Conservation (phyloP, 371 early-diverging fungal genomes). For the Nosema bombycis region DNA sequence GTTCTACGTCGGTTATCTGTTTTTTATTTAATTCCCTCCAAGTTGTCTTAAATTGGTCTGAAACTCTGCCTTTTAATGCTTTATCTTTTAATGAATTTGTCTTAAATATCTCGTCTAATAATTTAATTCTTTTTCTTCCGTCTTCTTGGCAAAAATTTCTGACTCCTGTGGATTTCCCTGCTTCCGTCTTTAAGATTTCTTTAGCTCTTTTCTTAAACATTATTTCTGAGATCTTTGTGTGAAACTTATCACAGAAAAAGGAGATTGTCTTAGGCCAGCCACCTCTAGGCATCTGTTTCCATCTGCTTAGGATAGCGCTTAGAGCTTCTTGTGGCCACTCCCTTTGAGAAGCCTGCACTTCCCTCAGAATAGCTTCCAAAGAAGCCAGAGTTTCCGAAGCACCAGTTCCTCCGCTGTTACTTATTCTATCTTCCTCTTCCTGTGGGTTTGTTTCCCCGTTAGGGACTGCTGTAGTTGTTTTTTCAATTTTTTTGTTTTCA, state of each 20-base stretch:
- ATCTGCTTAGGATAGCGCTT: conserved; percentile 8
- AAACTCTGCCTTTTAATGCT: background rate
- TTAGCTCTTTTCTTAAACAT: conserved; percentile 4
- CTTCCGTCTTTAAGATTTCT: background rate
- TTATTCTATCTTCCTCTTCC: background rate
- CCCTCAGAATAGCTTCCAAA: background rate
- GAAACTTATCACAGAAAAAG: conserved; percentile 3
- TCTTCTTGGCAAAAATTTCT: background rate
- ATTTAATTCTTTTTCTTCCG: background rate
- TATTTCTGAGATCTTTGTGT: background rate
- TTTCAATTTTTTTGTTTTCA: background rate
- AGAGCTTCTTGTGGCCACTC: conserved; percentile 3
- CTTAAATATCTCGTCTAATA: background rate
- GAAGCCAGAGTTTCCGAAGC: background rate
- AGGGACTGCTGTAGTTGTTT: background rate
- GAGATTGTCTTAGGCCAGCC: background rate
- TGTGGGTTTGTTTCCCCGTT: background rate
- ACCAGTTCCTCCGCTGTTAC: background rate
- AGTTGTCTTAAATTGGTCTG: background rate
- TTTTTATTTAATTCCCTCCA: background rate
- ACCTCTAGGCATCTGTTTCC: conserved; percentile 14
- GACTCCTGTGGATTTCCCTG: background rate
- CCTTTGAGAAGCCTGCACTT: conserved; percentile 1
- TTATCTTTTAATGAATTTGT: background rate
- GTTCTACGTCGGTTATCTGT: background rate